phyloP scores from a whole-genome alignment of 208 protist genomes.

The Porcisia deanei region DNA sequence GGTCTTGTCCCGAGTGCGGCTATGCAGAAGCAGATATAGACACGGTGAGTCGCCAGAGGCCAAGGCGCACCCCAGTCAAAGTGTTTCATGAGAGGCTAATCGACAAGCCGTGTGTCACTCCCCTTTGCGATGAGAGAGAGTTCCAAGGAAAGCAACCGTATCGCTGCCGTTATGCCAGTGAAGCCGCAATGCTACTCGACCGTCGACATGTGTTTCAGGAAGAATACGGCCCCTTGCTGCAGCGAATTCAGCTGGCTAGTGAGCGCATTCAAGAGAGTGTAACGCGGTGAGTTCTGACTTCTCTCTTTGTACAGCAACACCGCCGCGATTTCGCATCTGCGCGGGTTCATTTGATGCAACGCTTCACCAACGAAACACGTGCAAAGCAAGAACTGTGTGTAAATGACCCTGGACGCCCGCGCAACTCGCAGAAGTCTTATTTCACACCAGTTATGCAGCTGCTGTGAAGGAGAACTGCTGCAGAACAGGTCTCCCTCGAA shows the following conservation, averaged over 20 bases:
- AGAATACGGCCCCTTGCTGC: conserved; percentile 41
- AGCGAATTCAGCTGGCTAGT: conserved; percentile 42
- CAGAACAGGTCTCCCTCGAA: not conserved
- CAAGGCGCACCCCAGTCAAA: not conserved
- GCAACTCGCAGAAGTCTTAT: too few relatives aligned
- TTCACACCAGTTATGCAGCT: not conserved
- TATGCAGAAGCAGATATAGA: not conserved
- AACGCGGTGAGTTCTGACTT: conserved; percentile 14
- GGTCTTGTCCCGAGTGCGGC: conserved; percentile 11
- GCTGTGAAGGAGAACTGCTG: not conserved
- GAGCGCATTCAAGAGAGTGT: conserved; percentile 48
- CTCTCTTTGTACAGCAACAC: not conserved
- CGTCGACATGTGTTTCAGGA: conserved; percentile 44
- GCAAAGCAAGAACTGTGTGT: too few relatives aligned
- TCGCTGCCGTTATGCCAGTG: conserved; percentile 29
- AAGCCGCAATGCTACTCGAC: conserved; percentile 25
- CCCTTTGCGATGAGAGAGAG: conserved; percentile 28
- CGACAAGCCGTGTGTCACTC: conserved; percentile 17
- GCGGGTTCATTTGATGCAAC: not conserved
- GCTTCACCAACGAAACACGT: too few relatives aligned
- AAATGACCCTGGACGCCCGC: too few relatives aligned
- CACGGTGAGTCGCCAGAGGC: too few relatives aligned
- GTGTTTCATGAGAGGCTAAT: not conserved
- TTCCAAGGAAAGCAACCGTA: not conserved
- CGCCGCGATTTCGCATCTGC: not conserved